Evolutionary conservation across 257 asterid species (phyloP).

Genomic region (Nicotiana paniculata): DNA sequence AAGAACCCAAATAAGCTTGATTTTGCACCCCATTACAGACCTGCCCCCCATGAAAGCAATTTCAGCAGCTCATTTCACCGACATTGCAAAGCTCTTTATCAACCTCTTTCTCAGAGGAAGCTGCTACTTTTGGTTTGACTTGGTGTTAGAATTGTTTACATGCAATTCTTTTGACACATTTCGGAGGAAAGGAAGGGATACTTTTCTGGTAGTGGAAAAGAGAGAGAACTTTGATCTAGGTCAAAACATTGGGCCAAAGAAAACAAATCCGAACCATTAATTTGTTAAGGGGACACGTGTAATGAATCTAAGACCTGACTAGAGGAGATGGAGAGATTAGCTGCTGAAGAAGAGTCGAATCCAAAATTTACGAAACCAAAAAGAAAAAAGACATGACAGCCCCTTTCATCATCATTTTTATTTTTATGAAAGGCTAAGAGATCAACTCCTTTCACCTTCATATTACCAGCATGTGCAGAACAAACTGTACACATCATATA

Average conservation of each 20-base stretch:
- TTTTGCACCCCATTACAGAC: neutral
- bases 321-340: neutral
- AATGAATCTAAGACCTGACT: neutral
- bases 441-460: neutral
- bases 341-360: neutral
- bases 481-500: neutral
- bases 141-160: neutral
- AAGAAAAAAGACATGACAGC: too few species aligned
- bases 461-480: neutral
- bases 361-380: neutral
- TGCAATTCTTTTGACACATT: neutral
- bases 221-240: neutral
- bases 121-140: neutral
- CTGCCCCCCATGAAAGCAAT: neutral
- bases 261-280: neutral
- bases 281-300: neutral
- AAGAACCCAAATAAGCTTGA: neutral
- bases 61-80: neutral
- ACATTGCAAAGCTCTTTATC: neutral
- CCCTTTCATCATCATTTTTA: neutral
- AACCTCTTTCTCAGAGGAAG: neutral
- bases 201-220: neutral
- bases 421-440: too few species aligned
- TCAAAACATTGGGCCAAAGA: neutral
- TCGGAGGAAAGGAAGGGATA: neutral